These are phyloP conservation scores for Asterophora parasitica DNA, from an alignment of 768 basidiomycete species.

Conservation along the genomic window DNA sequence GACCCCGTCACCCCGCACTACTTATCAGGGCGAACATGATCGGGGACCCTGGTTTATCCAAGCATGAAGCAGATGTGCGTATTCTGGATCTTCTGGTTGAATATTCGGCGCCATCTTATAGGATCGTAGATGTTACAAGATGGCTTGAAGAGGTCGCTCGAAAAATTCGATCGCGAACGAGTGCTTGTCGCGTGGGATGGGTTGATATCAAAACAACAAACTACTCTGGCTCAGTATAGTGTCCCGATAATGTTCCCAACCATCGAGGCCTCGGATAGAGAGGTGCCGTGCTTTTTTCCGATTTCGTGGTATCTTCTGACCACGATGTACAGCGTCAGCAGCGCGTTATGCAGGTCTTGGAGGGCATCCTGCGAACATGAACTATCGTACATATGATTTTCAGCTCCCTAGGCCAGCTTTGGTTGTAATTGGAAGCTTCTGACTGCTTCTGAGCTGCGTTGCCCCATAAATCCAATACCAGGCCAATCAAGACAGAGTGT, in stretches of 20 bases:
- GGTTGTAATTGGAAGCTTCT: no score
- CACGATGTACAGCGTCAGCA: slow-evolving; percentile 52
- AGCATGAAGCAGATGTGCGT: slow-evolving; percentile 61
- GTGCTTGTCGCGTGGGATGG: slow-evolving; percentile 74
- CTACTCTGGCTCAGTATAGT: slow-evolving; percentile 48
- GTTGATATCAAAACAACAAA: slow-evolving; percentile 67
- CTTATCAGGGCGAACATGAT: slow-evolving; percentile 58
- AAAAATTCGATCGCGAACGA: slow-evolving; percentile 64
- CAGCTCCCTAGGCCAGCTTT: neutral
- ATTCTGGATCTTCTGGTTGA: neutral
- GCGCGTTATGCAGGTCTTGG: slow-evolving; percentile 63
- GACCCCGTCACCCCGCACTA: neutral
- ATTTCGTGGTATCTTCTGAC: neutral
- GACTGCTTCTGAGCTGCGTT: no score
- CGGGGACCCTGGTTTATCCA: slow-evolving; percentile 52
- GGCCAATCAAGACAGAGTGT: no score
- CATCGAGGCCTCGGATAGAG: slow-evolving; percentile 39
- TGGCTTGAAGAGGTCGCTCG: slow-evolving; percentile 60
- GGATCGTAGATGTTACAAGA: slow-evolving; percentile 57
- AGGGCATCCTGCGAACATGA: slow-evolving; percentile 38
- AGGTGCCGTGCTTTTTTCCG: slow-evolving; percentile 40
- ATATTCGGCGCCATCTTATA: slow-evolving; percentile 3
- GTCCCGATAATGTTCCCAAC: slow-evolving; percentile 74
- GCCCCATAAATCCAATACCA: neutral
- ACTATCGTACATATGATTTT: neutral